Conservation (phyloP, 2,329 filamentous ascomycete species). For the Coniosporium tulheliwenetii region DNA sequence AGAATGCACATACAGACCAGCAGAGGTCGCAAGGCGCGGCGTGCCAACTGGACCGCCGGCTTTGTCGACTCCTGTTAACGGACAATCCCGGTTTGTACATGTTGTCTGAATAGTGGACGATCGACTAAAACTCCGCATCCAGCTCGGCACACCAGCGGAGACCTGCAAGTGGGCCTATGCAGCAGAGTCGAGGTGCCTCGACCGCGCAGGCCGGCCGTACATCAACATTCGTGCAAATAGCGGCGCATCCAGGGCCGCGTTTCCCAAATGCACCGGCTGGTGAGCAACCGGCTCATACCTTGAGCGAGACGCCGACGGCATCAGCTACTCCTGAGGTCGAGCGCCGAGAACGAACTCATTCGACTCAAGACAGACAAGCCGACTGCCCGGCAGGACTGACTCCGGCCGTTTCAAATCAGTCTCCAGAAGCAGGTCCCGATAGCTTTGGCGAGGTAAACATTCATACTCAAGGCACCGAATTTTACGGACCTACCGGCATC, state of each 20-base stretch:
- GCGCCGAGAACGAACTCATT: no score
- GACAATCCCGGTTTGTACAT: not conserved
- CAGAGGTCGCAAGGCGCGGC: not conserved
- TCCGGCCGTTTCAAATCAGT: not conserved
- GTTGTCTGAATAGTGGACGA: no score
- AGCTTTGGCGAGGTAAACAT: conserved; percentile 5
- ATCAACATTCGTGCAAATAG: not conserved
- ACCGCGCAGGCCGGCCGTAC: no score
- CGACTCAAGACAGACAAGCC: no score
- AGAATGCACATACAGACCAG: not conserved
- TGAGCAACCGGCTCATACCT: not conserved
- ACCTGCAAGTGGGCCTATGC: no score
- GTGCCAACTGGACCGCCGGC: not conserved
- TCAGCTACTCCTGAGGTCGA: not conserved
- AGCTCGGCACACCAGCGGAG: no score
- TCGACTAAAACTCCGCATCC: no score
- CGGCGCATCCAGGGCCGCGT: not conserved
- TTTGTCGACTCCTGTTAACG: not conserved
- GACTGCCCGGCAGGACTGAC: no score
- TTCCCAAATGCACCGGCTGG: not conserved
- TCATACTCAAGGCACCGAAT: conserved; percentile 6
- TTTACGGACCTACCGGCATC: conserved; percentile 5
- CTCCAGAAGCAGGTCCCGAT: conserved; percentile 1
- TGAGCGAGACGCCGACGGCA: not conserved
- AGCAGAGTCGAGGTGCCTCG: no score